Evolutionary conservation across 2,329 filamentous ascomycete species (phyloP), one percentile per base, ranked within the genome.

Genomic region (Verticillium dahliae): DNA sequence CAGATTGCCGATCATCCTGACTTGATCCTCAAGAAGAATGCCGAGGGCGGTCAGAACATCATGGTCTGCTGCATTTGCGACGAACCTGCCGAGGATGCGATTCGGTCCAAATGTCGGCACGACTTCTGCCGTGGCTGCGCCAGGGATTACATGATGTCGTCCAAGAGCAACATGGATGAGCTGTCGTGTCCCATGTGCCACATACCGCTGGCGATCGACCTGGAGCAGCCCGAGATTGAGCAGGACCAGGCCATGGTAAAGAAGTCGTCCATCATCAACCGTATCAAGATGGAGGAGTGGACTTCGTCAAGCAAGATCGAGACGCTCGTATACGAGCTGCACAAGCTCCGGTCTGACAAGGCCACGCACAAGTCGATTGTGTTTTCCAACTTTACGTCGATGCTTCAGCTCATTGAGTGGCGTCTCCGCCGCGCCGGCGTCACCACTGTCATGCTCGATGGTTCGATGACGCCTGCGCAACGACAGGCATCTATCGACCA

Each of bases 261-360:
- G 83, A 97, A 97, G 77, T 93, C 88, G 14, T 97, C 92, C 1
- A 99, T 99, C 74, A 96, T 98, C 81, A 98, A 98, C 74, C 90
- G 95, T 61, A 98, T 99, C 77, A 92, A 94, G 76, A 97, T 98
- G 93, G 91, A 96, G 73, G 91, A 98, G 70, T 99, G 95, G 95
- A 97, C 92, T 0, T 97, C 92, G 0, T 97, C 92, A 1, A 97
- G 93, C 65, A 99, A 99, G 79, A 99, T 99, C 67, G 95, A 99
- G 77, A 88, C 96, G 73, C 85, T 99, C 6, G 90, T 98, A 10
- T 96, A 97, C 71, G 92, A 98, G 71, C 84, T 99, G 2, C 95
- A 96, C 80, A 90, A 91, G 74, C 84, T 98, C 45, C 88, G 95
- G 62, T 96, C 90, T 62, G 91, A 96, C 77, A 97, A 96, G 73